Conservation (phyloP, 2,329 filamentous ascomycete species). For the Colletotrichum sp. region DNA sequence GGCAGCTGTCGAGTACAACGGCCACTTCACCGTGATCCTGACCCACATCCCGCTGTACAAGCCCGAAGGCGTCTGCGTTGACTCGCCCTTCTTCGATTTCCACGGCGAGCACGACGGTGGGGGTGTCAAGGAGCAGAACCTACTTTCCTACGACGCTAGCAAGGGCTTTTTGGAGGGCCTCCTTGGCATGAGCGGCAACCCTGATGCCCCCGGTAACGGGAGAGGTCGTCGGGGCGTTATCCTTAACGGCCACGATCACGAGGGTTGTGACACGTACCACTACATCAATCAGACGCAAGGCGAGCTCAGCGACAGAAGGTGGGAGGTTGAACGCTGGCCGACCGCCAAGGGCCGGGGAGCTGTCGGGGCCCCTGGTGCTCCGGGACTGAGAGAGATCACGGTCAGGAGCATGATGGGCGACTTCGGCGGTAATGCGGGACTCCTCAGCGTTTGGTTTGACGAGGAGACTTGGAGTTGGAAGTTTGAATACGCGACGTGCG, state of each 20-base stretch:
- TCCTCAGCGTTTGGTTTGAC: constrained; percentile 92
- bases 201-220: constrained; percentile 62
- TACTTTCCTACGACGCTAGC: constrained; percentile 76
- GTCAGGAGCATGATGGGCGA: constrained; percentile 99
- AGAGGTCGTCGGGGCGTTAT: constrained; percentile 77
- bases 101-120: constrained; percentile 67
- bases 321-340: constrained; percentile 56
- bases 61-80: constrained; percentile 78
- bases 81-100: constrained; percentile 83
- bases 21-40: constrained; percentile 80
- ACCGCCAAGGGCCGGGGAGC: constrained; percentile 48
- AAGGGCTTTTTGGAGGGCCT: constrained; percentile 82
- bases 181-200: constrained; percentile 75
- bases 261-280: constrained; percentile 90
- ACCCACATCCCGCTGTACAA: constrained; percentile 96
- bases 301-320: constrained; percentile 45
- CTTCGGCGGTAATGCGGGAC: constrained; percentile 88
- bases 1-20: constrained; percentile 63
- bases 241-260: constrained; percentile 93
- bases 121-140: constrained; percentile 89
- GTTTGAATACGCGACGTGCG: constrained; percentile 80
- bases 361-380: constrained; percentile 46
- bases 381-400: constrained; percentile 85
- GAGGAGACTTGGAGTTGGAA: constrained; percentile 74
- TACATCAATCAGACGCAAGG: constrained; percentile 70